phyloP scores from a whole-genome alignment of 1,284 basidiomycete species.

The Irpex sp. region DNA sequence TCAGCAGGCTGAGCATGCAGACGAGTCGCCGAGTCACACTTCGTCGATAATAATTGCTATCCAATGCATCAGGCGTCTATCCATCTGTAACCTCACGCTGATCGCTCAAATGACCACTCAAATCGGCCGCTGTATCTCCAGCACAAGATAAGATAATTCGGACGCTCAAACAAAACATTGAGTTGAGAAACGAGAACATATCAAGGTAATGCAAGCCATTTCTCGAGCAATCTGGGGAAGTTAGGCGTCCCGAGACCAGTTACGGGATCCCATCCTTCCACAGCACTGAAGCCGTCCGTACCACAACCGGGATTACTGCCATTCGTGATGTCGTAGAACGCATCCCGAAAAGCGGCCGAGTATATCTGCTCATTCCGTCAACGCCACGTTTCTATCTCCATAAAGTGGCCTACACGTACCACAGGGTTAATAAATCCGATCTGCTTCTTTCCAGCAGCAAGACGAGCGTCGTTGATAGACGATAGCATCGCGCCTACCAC shows the following conservation, averaged over 20 bases:
- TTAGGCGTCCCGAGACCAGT: constrained; percentile 27
- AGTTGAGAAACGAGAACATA: neutral
- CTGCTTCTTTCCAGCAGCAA: constrained; percentile 33
- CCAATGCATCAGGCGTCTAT: neutral
- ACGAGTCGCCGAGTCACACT: constrained; percentile 2
- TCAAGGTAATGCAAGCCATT: neutral
- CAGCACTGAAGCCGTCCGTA: constrained; percentile 42
- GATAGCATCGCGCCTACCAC: constrained; percentile 50
- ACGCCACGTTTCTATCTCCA: neutral
- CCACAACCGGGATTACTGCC: constrained; percentile 57
- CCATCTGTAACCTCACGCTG: neutral
- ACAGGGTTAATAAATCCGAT: constrained; percentile 59
- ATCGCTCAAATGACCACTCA: neutral
- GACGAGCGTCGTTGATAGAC: constrained; percentile 55
- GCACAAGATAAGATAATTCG: neutral
- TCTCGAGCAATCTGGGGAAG: constrained; percentile 13
- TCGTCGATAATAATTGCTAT: constrained; percentile 1
- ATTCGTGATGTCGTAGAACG: constrained; percentile 46
- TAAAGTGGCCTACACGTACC: constrained; percentile 32
- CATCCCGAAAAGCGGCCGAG: constrained; percentile 10
- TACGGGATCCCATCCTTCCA: constrained; percentile 31
- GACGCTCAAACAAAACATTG: neutral
- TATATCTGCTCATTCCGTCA: neutral
- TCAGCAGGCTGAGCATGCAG: constrained; percentile 20
- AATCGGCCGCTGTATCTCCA: neutral